Conservation (phyloP, 805 yeast species). For the Zygotorulaspora sp. region DNA sequence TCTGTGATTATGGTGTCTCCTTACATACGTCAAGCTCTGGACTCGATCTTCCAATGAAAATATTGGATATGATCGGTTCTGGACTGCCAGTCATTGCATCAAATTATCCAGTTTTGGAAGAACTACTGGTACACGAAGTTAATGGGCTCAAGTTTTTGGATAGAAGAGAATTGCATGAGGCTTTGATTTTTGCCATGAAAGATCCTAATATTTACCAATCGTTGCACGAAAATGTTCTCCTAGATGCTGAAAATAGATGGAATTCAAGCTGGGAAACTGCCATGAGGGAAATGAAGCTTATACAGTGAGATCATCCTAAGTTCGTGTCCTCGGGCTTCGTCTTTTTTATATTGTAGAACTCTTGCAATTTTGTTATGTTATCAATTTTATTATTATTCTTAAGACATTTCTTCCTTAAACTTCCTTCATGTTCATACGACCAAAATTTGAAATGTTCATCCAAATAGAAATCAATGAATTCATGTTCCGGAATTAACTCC, state of each 20-base stretch:
- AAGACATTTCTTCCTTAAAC: conserved; percentile 31
- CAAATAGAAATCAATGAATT: conserved; percentile 40
- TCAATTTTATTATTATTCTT: conserved; percentile 29
- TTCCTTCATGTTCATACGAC: conserved; percentile 38
- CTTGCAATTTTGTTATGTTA: conserved; percentile 5
- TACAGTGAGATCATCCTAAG: conserved; percentile 9
- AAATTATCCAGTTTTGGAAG: conserved; percentile 69
- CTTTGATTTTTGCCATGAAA: conserved; percentile 37
- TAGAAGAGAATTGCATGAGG: conserved; percentile 43
- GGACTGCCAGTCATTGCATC: conserved; percentile 88
- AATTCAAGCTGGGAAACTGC: conserved; percentile 60
- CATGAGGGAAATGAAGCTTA: conserved; percentile 24
- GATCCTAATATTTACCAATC: conserved; percentile 34
- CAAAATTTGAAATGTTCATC: conserved; percentile 48
- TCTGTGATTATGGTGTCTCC: conserved; percentile 86
- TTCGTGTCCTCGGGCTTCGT: neutral
- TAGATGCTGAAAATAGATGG: conserved; percentile 73
- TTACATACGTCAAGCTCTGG: conserved; percentile 91
- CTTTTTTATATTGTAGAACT: conserved; percentile 6
- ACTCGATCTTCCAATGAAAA: conserved; percentile 93
- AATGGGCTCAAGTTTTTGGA: conserved; percentile 63
- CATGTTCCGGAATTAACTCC: conserved; percentile 53
- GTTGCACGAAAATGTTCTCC: conserved; percentile 63
- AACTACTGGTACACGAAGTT: conserved; percentile 60
- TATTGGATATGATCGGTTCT: conserved; percentile 92